Evolutionary conservation across 2,329 filamentous ascomycete species (phyloP), one percentile per base, ranked within the genome.

Genomic region (Emergomyces pasteurianus): DNA sequence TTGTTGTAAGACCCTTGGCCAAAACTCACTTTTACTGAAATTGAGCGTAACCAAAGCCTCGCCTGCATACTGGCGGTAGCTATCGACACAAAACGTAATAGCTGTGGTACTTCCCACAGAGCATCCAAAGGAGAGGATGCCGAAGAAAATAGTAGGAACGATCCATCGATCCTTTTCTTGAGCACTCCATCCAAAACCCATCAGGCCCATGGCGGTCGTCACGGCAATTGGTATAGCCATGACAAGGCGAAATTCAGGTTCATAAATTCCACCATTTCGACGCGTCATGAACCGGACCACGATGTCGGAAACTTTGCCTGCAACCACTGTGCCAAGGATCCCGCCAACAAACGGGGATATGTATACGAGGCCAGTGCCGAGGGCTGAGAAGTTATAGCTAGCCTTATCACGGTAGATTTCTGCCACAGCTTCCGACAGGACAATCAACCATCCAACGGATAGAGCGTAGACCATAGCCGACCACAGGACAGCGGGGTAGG

Each of bases 141-240:
- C 92, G 66, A 97, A 96, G 76, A 97, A 96, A 3, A 95, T 72
- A 0, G 92, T 96, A 0, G 94, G 94, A 0, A 96, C 89, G 58
- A 96, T 95, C 89, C 89, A 97, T 26, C 81, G 79, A 68, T 96
- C 85, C 28, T 80, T 79, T 61, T 86, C 81, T 64, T 90, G 74
- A 0, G 88, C 90, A 10, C 88, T 91, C 94, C 92, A 97, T n/a
- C 92, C 92, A 69, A 94, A 97, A 1, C 91, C 92, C 86, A 96
- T 95, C 18, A 97, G 81, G 0, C 94, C 94, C 38, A 92, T 84
- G 1, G 86, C 84, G 0, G 92, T 96, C 3, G 85, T 85, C 59
- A 96, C 68, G 0, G 87, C 79, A 38, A 96, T 86, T 0, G 92
- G 92, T 2, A 87, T 75, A 0, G 85, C 89, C 92, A 97, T 96